phyloP scores from a whole-genome alignment of 2,329 filamentous ascomycete genomes.

The Penicillium oxalicum region DNA sequence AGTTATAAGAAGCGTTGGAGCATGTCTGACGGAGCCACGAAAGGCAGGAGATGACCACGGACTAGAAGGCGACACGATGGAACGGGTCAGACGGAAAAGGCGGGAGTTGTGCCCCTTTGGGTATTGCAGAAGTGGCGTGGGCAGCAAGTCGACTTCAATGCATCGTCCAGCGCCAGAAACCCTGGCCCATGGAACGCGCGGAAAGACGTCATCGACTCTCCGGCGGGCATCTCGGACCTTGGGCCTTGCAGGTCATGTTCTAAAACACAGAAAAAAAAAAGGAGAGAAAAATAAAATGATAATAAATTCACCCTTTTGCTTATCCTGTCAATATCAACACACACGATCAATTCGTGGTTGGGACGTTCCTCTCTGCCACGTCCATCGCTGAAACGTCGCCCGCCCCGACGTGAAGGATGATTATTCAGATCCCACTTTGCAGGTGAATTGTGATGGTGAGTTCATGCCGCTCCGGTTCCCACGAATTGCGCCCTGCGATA shows the following conservation, averaged over 20 bases:
- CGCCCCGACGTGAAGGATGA: too few species aligned
- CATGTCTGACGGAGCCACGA: not conserved
- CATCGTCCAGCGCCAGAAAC: conserved; percentile 2
- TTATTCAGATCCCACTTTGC: too few species aligned
- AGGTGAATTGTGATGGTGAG: too few species aligned
- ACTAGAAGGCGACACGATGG: too few species aligned
- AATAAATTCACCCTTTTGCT: too few species aligned
- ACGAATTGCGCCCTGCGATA: conserved; percentile 7
- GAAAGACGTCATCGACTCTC: conserved; percentile 15
- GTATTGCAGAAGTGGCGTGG: conserved; percentile 7
- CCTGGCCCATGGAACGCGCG: conserved; percentile 11
- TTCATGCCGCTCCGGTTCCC: not conserved
- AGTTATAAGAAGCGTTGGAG: conserved; percentile 6
- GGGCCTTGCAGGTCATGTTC: too few species aligned
- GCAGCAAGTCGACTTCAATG: conserved; percentile 1
- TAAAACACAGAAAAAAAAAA: too few species aligned
- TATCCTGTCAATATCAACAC: too few species aligned
- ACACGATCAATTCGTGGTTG: too few species aligned
- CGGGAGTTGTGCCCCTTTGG: not conserved
- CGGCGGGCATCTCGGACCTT: conserved; percentile 1
- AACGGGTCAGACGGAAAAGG: conserved; percentile 2
- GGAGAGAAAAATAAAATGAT: too few species aligned
- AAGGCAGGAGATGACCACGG: not conserved
- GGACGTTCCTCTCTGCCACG: too few species aligned
- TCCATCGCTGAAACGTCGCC: too few species aligned